Base-by-base conservation (phyloP, 1,139 yeast genomes). In the Saccharomyces hybrid region DNA sequence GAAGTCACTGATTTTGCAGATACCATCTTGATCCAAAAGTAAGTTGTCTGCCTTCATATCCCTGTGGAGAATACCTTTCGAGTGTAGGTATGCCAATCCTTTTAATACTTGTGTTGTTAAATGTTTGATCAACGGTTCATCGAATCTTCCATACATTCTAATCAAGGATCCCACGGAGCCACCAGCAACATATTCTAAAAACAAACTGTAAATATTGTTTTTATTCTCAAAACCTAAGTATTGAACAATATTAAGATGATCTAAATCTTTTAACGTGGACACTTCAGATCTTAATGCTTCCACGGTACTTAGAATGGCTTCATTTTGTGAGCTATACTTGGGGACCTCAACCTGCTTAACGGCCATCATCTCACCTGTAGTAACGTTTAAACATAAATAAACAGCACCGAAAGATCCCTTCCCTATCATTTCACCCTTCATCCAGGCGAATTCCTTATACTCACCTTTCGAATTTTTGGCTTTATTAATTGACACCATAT, bases 281-380 rank as follows among this genome's bases (percentile, higher is more conserved):
- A 95, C 96, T 70, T 95, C 99, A 3, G 91, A 86, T 63, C 85
- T 85, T 50, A 93, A 74, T 0, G 97, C 96, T 54, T 85, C 93
- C 51, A 89, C 80, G 1, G 87, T 88, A 51, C 73, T 73, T 49
- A 77, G 75, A 6, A 69, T 68, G 46, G 72, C 71, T 51, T 78
- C 80, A 52, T 73, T 73, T 53, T 76, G 81, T 13, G 75, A 69
- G 26, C 76, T 72, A 50, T 71, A 75, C 49, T 66, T 63, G 1
- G 89, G 85, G 5, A 86, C 86, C 51, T 80, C 83, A 4, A 93
- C 97, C 69, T 95, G 99, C 67, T 95, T 95, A 1, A 95, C 99
- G 0, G 99, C 99, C 73, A 95, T 84, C 96, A 95, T 91, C 65
- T 95, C 99, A 54, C 99, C 98, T 0, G 96, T 90, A 0, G 98